Conservation (phyloP, 805 yeast species). For the Spathaspora boniae region DNA sequence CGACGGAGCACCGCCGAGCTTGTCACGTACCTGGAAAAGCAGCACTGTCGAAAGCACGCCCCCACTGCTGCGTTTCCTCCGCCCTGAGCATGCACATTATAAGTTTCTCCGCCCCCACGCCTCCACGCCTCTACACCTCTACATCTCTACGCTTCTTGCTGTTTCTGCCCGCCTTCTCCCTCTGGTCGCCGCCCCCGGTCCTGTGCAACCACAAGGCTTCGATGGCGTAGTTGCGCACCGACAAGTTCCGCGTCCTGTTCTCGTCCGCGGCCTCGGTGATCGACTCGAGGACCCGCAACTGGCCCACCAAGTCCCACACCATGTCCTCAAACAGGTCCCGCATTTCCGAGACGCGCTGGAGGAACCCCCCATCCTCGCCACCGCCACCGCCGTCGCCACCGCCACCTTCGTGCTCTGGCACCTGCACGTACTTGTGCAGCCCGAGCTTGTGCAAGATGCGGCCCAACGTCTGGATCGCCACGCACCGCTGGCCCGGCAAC, state of each 20-base stretch:
- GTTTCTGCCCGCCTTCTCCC: constrained; percentile 2
- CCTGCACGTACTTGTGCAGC: constrained; percentile 50
- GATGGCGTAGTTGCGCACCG: constrained; percentile 77
- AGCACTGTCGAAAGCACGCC: too few species aligned
- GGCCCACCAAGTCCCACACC: constrained; percentile 70
- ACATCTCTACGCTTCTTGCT: too few species aligned
- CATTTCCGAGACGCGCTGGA: constrained; percentile 21
- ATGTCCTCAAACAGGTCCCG: constrained; percentile 43
- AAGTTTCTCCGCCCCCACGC: too few species aligned
- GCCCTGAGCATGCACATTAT: too few species aligned
- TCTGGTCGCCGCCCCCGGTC: constrained; percentile 41
- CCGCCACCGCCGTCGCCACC: too few species aligned
- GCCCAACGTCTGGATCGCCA: constrained; percentile 85
- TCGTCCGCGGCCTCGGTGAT: constrained; percentile 70
- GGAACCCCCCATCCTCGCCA: constrained; percentile 26
- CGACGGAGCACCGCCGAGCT: constrained; percentile 1
- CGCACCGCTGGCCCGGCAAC: constrained; percentile 78
- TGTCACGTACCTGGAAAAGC: neutral
- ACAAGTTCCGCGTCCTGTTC: constrained; percentile 54
- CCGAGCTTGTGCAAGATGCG: constrained; percentile 81
- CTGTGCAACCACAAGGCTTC: constrained; percentile 93
- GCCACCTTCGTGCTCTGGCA: constrained; percentile 44
- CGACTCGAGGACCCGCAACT: constrained; percentile 60
- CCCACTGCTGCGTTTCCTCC: too few species aligned
- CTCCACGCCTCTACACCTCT: too few species aligned